Base-by-base conservation (phyloP, 495 filamentous ascomycete genomes). In the Beverwykella pulmonaria region DNA sequence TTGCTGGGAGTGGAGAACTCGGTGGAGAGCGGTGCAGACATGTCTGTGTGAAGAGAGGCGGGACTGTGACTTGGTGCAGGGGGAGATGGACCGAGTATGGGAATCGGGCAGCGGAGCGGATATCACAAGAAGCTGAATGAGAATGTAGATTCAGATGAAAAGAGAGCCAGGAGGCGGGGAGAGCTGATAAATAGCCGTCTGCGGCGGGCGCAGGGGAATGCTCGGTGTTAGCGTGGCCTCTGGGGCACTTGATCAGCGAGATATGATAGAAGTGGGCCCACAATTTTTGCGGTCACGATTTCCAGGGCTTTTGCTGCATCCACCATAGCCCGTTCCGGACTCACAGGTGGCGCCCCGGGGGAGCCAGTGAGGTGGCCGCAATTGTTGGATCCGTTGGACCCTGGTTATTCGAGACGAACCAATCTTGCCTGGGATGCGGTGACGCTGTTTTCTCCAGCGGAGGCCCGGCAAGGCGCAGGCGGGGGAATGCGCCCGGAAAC, bases 1-100 rank as follows among this genome's bases (percentile, higher is more conserved):
- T 68, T 67, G 57, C 69, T 67, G 20, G 72, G 72, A 34, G 72
- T 66, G 22, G 67, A 64, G 58, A 65, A 73, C 46, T 56, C 23
- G 0, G 53, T 61, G 9, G 66, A 54, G 19, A 72, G 44, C 7
- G 59, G 1, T 30, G 53, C 34, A 23, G 69, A 68, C 63, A 66
- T 66, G 41, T 4, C 2, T 52, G 26, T 52, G 26, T 15, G 17
- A 10, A 23, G 20, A 52, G 1, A 8, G 5, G 52, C 26, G 26
- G 8, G 41, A 46, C n/a, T 17, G 50, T 20, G 39, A 39, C 3
- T 54, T 22, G 29, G 55, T 14, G 10, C 4, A n/a, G 32, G 17
- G 14, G 54, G 17, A 29, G 9, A 39, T 32, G 25, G 8, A 19
- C 25, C 1, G 14, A 20, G 22, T 27, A 39, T 46, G 32, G 34